phyloP scores from a whole-genome alignment of 148 eudicot genomes.

The Rhododendron ovatum region DNA sequence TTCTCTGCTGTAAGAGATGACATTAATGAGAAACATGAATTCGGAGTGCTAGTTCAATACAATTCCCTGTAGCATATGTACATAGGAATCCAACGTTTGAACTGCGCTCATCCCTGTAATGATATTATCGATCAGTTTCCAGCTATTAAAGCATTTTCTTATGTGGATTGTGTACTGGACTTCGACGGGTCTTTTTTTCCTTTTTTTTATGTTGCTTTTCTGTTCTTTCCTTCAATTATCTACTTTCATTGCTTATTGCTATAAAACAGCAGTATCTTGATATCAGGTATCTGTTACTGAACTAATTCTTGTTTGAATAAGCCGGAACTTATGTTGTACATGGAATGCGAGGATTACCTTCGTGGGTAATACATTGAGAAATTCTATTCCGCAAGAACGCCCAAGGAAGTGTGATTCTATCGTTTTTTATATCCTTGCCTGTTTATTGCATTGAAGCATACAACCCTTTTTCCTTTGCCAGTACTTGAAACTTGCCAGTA shows the following conservation, averaged over 20 bases:
- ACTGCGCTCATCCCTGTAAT: not conserved
- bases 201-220: not conserved
- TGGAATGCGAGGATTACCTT: not conserved
- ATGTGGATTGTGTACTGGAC: not conserved
- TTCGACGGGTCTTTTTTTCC: not conserved
- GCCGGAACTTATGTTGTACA: not conserved
- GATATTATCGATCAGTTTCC: slow-evolving; percentile 1
- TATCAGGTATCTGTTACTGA: not conserved
- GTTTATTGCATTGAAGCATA: not conserved
- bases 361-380: not conserved
- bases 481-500: not conserved
- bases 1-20: slow-evolving; percentile 5
- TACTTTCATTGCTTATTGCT: not conserved
- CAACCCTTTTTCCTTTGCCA: not conserved
- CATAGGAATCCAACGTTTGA: slow-evolving; percentile 5
- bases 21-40: not conserved
- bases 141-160: not conserved
- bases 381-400: not conserved
- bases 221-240: not conserved
- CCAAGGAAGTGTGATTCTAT: not conserved
- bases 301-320: not conserved
- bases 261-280: not conserved
- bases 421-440: not conserved
- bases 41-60: not conserved
- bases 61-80: slow-evolving; percentile 12